Percentiles rank a stretch among this genome's conserved stretches.
Evolutionary conservation across 257 asterid species (phyloP).

Genomic region (Thymus mandschuricus): DNA sequence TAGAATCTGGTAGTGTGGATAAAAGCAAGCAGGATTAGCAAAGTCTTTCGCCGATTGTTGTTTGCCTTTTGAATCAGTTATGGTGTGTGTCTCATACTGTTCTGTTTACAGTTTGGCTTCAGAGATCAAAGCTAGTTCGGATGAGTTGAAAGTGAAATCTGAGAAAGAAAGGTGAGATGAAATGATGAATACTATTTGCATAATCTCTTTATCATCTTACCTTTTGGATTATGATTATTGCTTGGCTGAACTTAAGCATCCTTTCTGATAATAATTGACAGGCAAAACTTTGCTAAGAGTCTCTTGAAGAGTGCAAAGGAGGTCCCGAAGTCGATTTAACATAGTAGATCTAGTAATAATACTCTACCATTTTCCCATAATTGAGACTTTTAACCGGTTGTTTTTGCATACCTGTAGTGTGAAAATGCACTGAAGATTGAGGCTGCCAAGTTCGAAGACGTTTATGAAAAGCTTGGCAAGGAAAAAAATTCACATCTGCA

Average conservation of each 20-base stretch:
- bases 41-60: not conserved
- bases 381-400: constrained; percentile 34
- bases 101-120: constrained; percentile 66
- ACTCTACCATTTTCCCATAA: constrained; percentile 21
- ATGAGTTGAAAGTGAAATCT: constrained; percentile 72
- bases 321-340: constrained; percentile 44
- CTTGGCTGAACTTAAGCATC: constrained; percentile 19
- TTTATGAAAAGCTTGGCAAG: constrained; percentile 68
- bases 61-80: constrained; percentile 12
- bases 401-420: constrained; percentile 61
- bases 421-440: constrained; percentile 77
- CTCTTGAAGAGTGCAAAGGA: constrained; percentile 91
- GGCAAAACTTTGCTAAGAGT: constrained; percentile 83
- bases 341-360: constrained; percentile 25
- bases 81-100: constrained; percentile 8
- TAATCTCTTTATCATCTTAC: constrained; percentile 15
- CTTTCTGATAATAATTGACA: constrained; percentile 44
- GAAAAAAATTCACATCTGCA: constrained; percentile 76
- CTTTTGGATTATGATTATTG: constrained; percentile 18
- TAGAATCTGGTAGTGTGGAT: constrained; percentile 10
- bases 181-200: constrained; percentile 31
- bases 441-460: constrained; percentile 67
- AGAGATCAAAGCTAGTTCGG: constrained; percentile 68
- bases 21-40: constrained; percentile 8
- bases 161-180: constrained; percentile 91